Base-by-base conservation (phyloP, 192 early-diverging fungal genomes). In the Coemansia sp. region DNA sequence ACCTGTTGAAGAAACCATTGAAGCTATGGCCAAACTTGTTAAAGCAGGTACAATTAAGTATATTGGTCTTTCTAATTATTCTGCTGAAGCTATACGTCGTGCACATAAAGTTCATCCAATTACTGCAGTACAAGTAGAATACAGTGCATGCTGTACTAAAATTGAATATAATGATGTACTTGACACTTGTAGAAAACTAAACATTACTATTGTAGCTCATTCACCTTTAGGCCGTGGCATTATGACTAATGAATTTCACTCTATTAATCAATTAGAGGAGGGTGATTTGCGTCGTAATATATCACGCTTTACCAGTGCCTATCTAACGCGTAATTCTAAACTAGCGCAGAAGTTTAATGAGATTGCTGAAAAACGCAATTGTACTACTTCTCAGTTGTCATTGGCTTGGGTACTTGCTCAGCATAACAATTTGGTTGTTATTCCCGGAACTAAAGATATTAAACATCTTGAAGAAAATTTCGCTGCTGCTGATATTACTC, bases 211-310 rank as follows among this genome's bases (percentile, higher is more conserved):
- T 9, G 76, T 95, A 21, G 89, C 93, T 1, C 88, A 91, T 58
- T 88, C 89, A 6, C 90, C 90, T 3, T 64, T 93, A 4, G 91
- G 89, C 2, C 83, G 87, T 52, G 92, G 92, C 5, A 86, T 91
- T 39, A 63, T 92, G 56, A 87, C 87, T 1, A 88, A 90, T 17
- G 72, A 79, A 11, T 85, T 87, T 65, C 78, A 75, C 58, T 75
- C 66, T 17, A 57, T 69, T 36, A 84, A 87, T 6, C 86, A 89
- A 30, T 74, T 92, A 14, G 75, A 66, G 7, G 66, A 64, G 21
- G 68, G 60, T 31, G 90, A 92, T 61, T 84, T 72, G 66, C 75
- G 90, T 57, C 62, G 71, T 14, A 59, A 31, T 8, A 68, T 74
- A 50, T 82, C 87, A 17, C 85, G 86, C 3, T 92, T 92, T 81